Base-by-base conservation (phyloP, 176 grass and related monocot species). In the Cenchrus americanus region DNA sequence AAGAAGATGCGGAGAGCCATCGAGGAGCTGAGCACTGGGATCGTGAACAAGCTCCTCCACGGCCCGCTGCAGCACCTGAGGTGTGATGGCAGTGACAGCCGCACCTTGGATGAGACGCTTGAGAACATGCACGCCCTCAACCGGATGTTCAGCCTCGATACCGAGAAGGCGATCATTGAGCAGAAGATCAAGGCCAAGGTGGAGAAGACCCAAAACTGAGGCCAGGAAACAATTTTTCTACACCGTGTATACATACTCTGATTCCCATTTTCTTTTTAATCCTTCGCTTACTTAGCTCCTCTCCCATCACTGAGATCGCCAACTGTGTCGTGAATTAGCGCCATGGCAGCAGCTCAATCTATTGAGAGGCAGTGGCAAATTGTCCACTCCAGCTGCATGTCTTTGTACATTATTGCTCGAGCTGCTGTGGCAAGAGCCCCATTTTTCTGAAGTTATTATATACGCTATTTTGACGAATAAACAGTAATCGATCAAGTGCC, bases 151-250 rank as follows among this genome's bases (percentile, higher is more conserved):
- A 90, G 85, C 84, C 89, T 94, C 0, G 84, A 97, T 64, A 94
- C 91, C 0, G 91, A 97, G 87, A 94, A 94, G 86, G 89, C 84
- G 0, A 85, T 97, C 44, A 72, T 97, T 1, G 91, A 97, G 85
- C 86, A 91, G 81, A 97, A 97, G 82, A 92, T 97, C 84, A 97
- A 94, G 70, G 94, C 94, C 0, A 97, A 97, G 91, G 94, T 94
- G 76, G 94, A 97, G 84, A 97, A 97, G 73, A 79, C 74, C 75
- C 91, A 97, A 86, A 89, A 26, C 59, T 97, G 86, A 97, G 74
- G 54, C 50, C 49, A 64, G 34, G 37, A 82, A 23, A 14, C 60
- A 74, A 50, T 54, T 84, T 84, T 51, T 80, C 62, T 53, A 32
- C 53, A 60, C 57, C 81, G 61, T 92, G 83, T 86, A 92, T 72